phyloP scores from a whole-genome alignment of 352 stramenopile genomes.

The Thraustotheca clavata region DNA sequence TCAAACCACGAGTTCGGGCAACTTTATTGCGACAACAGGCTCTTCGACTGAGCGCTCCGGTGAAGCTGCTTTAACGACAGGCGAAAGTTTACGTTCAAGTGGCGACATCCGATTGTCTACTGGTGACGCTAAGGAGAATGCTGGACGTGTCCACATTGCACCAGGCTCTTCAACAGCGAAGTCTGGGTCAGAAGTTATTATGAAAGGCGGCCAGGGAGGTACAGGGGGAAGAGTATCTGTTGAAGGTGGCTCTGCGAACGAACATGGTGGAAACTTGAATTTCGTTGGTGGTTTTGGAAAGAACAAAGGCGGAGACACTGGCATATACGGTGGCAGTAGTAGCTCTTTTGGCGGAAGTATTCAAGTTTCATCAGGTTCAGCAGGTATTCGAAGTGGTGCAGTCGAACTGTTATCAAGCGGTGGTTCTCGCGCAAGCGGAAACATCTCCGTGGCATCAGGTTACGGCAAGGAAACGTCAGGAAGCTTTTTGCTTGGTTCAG shows the following conservation, averaged over 20 bases:
- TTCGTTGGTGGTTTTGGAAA: background rate
- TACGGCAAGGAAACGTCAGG: background rate
- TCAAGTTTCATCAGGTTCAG: background rate
- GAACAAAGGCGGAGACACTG: background rate
- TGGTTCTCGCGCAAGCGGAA: background rate
- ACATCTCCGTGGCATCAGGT: background rate
- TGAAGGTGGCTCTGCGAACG: conserved; percentile 18
- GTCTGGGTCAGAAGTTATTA: background rate
- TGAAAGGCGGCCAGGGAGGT: background rate
- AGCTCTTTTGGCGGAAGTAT: background rate
- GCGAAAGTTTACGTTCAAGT: background rate
- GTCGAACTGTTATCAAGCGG: background rate
- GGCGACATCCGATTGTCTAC: background rate
- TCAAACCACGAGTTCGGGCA: no score
- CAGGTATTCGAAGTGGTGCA: background rate
- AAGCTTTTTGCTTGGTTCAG: background rate
- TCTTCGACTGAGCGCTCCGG: background rate
- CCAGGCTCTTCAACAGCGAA: conserved; percentile 10
- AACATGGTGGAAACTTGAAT: background rate
- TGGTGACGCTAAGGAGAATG: conserved; percentile 14
- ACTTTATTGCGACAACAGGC: background rate
- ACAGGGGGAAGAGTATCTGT: conserved; percentile 30
- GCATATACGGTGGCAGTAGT: background rate
- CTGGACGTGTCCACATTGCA: conserved; percentile 23
- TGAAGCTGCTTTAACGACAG: background rate